Conservation (phyloP, 257 asterid genomes). For the Lycium ferocissimum region DNA sequence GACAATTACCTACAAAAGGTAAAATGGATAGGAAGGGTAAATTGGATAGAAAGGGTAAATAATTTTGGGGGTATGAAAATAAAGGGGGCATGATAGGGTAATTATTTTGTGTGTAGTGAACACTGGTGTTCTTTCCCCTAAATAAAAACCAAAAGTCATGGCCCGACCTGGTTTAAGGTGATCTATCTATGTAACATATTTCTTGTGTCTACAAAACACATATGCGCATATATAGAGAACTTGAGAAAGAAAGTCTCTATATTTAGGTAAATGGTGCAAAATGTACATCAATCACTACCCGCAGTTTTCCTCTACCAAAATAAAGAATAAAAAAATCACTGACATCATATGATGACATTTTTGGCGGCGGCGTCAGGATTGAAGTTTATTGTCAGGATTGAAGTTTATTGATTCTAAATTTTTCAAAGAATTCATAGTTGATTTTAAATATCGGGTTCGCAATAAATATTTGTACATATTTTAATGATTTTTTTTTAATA, state of each 20-base stretch:
- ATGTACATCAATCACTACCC: neutral
- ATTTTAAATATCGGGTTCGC: neutral
- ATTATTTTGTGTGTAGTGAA: no score
- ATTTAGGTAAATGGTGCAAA: slow-evolving; percentile 8
- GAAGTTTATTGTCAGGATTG: no score
- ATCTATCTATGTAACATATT: neutral
- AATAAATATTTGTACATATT: no score
- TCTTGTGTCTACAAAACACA: neutral
- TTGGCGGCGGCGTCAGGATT: neutral
- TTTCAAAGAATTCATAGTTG: no score
- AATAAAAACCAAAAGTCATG: neutral
- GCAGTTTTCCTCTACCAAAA: slow-evolving; percentile 23
- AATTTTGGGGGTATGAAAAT: no score
- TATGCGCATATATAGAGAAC: neutral
- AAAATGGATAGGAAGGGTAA: no score
- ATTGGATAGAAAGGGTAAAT: no score
- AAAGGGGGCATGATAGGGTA: no score
- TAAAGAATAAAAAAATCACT: slow-evolving; percentile 23
- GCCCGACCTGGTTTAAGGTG: neutral
- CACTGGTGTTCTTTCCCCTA: no score
- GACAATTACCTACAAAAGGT: no score
- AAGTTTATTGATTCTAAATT: no score
- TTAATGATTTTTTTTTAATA: no score
- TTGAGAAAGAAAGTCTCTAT: neutral
- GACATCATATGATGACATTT: slow-evolving; percentile 51